Conservation (phyloP, 2,329 filamentous ascomycete species). For the Alternaria solani region DNA sequence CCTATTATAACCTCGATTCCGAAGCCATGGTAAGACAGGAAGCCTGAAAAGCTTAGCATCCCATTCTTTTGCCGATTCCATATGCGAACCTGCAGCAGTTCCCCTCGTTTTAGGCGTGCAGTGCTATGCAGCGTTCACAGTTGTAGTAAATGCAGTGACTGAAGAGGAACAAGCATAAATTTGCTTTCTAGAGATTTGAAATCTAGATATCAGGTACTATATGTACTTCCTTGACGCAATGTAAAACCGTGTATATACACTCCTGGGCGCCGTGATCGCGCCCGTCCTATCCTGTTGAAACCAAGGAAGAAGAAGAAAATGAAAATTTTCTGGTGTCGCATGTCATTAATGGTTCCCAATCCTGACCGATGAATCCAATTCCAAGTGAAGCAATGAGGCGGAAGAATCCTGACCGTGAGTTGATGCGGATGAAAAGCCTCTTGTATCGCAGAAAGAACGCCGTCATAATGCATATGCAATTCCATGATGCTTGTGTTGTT, state of each 20-base stretch:
- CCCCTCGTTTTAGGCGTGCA: background rate
- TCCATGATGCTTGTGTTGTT: constrained; percentile 10
- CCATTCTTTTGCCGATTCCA: background rate
- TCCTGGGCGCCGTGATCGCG: background rate
- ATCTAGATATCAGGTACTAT: background rate
- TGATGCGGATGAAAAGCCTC: background rate
- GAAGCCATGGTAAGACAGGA: background rate
- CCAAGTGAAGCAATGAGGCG: background rate
- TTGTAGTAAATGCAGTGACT: background rate
- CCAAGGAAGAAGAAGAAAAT: background rate
- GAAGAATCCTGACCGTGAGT: background rate
- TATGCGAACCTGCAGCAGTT: background rate
- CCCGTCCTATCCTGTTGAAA: background rate
- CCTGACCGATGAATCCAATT: background rate
- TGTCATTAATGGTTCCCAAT: background rate
- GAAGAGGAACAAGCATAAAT: background rate
- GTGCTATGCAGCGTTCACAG: background rate
- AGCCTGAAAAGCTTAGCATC: constrained; percentile 3
- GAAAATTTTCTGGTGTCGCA: background rate
- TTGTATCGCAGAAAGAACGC: constrained; percentile 10
- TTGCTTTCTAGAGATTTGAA: background rate
- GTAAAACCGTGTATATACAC: constrained; percentile 5
- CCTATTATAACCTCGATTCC: background rate
- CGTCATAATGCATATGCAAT: constrained; percentile 21
- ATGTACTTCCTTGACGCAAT: background rate